phyloP scores from a whole-genome alignment of 345 rosid species.

The Murraya koenigii region DNA sequence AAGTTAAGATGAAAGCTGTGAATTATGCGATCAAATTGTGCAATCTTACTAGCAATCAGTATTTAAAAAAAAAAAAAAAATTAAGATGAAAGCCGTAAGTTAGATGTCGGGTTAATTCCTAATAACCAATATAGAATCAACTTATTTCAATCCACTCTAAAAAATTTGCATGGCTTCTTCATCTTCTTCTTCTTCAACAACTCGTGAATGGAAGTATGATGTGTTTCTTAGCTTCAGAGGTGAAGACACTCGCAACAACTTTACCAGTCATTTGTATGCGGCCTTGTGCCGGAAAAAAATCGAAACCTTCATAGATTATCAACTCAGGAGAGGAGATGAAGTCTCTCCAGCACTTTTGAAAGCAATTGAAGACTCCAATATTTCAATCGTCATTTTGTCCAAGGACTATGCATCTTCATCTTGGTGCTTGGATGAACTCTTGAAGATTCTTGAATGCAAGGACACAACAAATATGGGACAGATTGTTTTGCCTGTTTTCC shows the following conservation, averaged over 20 bases:
- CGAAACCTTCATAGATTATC: slow-evolving; percentile 6
- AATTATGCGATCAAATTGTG: too few relatives aligned
- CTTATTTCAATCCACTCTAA: too few relatives aligned
- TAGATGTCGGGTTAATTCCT: too few relatives aligned
- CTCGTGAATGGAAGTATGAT: slow-evolving; percentile 7
- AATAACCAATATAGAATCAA: too few relatives aligned
- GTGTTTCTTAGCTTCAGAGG: slow-evolving; percentile 9
- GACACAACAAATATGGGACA: background rate
- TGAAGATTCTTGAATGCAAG: background rate
- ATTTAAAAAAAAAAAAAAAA: too few relatives aligned
- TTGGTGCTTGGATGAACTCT: slow-evolving; percentile 1
- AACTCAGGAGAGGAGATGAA: slow-evolving; percentile 8
- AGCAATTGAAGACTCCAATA: background rate
- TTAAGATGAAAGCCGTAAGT: too few relatives aligned
- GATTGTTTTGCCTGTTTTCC: slow-evolving; percentile 7
- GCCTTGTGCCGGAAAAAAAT: background rate
- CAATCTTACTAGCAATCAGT: too few relatives aligned
- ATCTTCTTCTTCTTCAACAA: background rate
- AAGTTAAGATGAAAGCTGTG: too few relatives aligned
- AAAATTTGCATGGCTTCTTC: background rate
- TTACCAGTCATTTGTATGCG: background rate
- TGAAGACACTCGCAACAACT: slow-evolving; percentile 5
- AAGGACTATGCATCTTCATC: background rate
- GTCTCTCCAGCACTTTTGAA: background rate
- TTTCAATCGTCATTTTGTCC: background rate